Percentiles rank a stretch among this genome's conserved stretches.
These are phyloP conservation scores for Ogataea trehalophila DNA, from an alignment of 805 yeast genomes.

Conservation along the genomic window DNA sequence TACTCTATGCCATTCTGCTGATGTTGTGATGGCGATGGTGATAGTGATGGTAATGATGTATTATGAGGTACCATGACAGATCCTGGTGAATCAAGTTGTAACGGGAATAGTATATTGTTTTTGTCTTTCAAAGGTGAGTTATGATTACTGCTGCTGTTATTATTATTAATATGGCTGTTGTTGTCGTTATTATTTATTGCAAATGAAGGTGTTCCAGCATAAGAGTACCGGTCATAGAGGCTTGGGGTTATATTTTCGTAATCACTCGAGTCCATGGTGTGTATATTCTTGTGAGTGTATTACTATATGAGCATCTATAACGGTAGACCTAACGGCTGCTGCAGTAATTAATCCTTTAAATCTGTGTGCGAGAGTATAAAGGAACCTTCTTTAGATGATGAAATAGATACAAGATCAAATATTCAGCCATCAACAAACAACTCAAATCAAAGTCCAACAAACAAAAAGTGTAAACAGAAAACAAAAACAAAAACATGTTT, in stretches of 20 bases:
- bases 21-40: conserved; percentile 5
- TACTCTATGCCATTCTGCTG: background rate
- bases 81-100: background rate
- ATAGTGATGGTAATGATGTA: background rate
- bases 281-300: no score
- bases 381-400: no score
- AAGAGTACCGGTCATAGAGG: conserved; percentile 5
- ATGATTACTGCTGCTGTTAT: background rate
- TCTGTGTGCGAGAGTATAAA: no score
- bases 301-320: background rate
- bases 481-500: no score
- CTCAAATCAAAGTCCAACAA: no score
- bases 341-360: no score
- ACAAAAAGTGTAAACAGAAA: no score
- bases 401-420: no score
- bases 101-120: conserved; percentile 8
- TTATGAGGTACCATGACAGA: background rate
- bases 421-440: no score
- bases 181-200: background rate
- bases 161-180: background rate
- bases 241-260: conserved; percentile 16
- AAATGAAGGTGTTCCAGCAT: no score
- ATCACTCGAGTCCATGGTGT: conserved; percentile 18
- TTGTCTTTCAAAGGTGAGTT: conserved; percentile 16
- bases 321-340: background rate